Conservation (phyloP, 2,329 filamentous ascomycete genomes). For the Neopestalotiopsis sp. region DNA sequence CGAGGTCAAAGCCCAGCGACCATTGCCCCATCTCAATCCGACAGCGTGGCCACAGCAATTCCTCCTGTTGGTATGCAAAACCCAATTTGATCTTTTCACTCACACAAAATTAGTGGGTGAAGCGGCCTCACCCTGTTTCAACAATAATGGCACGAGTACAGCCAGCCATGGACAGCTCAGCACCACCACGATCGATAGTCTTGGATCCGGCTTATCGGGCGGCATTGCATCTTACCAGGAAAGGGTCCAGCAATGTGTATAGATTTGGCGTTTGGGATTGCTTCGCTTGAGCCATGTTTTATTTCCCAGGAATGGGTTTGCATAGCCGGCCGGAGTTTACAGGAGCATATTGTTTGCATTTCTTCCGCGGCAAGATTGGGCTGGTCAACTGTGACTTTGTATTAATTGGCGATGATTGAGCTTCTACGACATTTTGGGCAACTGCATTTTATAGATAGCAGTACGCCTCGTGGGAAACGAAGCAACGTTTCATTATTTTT, state of each 20-base stretch:
- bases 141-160: not conserved
- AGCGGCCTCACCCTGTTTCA: not conserved
- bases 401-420: not conserved
- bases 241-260: not conserved
- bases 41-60: slow-evolving; percentile 25
- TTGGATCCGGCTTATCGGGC: not conserved
- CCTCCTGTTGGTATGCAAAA: slow-evolving; percentile 31
- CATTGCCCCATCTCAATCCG: slow-evolving; percentile 23
- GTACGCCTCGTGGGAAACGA: too few relatives aligned
- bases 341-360: not conserved
- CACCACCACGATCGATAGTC: not conserved
- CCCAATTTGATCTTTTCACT: slow-evolving; percentile 22
- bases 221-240: not conserved
- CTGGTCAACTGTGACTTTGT: not conserved
- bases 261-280: not conserved
- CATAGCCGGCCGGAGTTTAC: slow-evolving; percentile 13
- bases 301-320: not conserved
- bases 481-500: too few relatives aligned
- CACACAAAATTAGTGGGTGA: not conserved
- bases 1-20: slow-evolving; percentile 24
- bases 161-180: not conserved
- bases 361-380: not conserved
- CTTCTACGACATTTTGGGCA: too few relatives aligned
- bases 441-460: too few relatives aligned
- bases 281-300: not conserved